A percentile compares a stretch with the other conserved stretches of the same genome.
Evolutionary conservation across 1,139 yeast species (phyloP).

Genomic region (Taiozyma onychis): DNA sequence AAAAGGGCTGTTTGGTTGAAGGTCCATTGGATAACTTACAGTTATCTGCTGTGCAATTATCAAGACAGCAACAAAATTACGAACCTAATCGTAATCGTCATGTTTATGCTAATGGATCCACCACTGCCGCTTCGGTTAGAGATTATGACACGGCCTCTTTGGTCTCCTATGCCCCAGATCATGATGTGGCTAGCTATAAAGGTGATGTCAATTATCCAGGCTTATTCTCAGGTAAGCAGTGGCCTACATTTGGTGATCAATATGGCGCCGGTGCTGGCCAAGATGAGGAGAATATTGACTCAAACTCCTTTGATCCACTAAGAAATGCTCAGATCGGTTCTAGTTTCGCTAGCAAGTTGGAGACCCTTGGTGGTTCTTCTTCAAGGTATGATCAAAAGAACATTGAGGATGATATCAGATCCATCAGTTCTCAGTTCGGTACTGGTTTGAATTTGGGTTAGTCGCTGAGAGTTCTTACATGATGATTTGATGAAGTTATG

Average conservation of each 20-base stretch:
- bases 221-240: slow-evolving; percentile 28
- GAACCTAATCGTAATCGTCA: slow-evolving; percentile 11
- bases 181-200: slow-evolving; percentile 20
- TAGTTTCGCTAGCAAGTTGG: slow-evolving; percentile 38
- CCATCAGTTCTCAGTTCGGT: slow-evolving; percentile 43
- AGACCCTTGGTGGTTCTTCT: slow-evolving; percentile 26
- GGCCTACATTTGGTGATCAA: slow-evolving; percentile 34
- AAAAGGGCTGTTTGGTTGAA: slow-evolving; percentile 83
- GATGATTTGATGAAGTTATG: background rate
- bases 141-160: slow-evolving; percentile 47
- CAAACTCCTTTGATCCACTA: slow-evolving; percentile 15
- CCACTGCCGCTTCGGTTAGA: slow-evolving; percentile 19
- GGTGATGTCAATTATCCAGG: slow-evolving; percentile 23
- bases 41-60: slow-evolving; percentile 60
- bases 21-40: slow-evolving; percentile 85
- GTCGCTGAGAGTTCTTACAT: background rate
- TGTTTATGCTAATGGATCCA: slow-evolving; percentile 17
- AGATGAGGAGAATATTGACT: slow-evolving; percentile 14
- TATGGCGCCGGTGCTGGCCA: slow-evolving; percentile 14
- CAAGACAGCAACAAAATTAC: slow-evolving; percentile 25
- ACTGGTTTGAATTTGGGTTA: slow-evolving; percentile 7
- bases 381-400: slow-evolving; percentile 26
- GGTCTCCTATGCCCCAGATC: slow-evolving; percentile 38
- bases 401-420: slow-evolving; percentile 43
- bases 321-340: slow-evolving; percentile 29